Base-by-base conservation (phyloP, 2,329 filamentous ascomycete genomes). In the Ascochyta viciae-villosae region DNA sequence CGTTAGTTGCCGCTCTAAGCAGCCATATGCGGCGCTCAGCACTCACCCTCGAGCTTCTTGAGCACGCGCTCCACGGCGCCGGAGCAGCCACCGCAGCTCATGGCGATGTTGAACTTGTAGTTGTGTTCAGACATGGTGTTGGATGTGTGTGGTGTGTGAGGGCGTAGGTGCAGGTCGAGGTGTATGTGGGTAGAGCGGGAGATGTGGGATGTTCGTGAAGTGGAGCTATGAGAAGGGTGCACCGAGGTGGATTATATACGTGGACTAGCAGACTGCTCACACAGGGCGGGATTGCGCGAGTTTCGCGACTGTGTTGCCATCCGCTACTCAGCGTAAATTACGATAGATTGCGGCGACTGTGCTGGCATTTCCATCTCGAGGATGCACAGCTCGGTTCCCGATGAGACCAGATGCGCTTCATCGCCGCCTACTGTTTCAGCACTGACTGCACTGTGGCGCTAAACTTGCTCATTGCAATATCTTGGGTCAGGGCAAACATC, bases 21-120 rank as follows among this genome's bases (percentile, higher is more conserved):
- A 47, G 38, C 57, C 42, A 31, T 41, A 39, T 34, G 44, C 38
- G 31, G 50, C 48, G 24, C 50, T 37, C 16, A 50, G 22, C 10
- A 78, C 85, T 63, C 74, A 96, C 93, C 92, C 19, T 96, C 89
- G 2, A 96, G 87, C 81, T 92, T 96, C 82, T 91, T 94, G 63
- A 99, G 87, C 41, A 97, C 92, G 48, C 92, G 86, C 79, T 96
- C 90, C 40, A 99, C 85, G 65, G 95, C 95, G 72, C 93, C 92
- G 41, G 93, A 97, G 88, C 95, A 99, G 77, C 95, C 95, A 75
- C 91, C 87, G 81, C 95, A 99, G 83, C 83, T 90, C 95, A 99
- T 99, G 78, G 82, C 84, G 77, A 98, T 87, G 79, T 93, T 88
- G 84, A 98, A 98, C 78, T 95, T 91, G 89, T 98, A 98, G 67